phyloP scores from a whole-genome alignment of 73 alveolate genomes.

The Tetrahymena thermophila region DNA sequence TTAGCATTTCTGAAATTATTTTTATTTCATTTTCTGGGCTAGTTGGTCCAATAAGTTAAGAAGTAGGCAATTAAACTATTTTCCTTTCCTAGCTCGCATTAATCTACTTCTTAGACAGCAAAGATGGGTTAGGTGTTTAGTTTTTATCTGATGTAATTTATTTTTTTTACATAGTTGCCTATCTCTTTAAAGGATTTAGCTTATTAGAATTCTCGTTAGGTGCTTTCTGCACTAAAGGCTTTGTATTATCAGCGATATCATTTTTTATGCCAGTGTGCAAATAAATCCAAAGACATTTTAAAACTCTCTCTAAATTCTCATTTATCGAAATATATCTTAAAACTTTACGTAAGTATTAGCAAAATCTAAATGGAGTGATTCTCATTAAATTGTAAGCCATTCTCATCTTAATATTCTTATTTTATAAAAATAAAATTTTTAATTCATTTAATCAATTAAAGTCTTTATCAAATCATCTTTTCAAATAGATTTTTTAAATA shows the following conservation, averaged over 20 bases:
- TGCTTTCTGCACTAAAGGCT: background rate
- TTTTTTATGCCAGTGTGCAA: constrained; percentile 3
- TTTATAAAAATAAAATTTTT: background rate
- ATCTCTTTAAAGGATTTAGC: background rate
- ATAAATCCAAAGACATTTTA: constrained; percentile 21
- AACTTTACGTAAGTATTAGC: constrained; percentile 29
- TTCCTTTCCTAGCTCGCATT: background rate
- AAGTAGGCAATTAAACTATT: background rate
- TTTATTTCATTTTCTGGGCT: background rate
- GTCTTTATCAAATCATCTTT: background rate
- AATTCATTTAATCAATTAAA: background rate
- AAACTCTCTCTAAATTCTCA: constrained; percentile 18
- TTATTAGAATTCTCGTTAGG: background rate
- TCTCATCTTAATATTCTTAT: background rate
- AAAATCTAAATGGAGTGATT: constrained; percentile 30
- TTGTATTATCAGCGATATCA: constrained; percentile 7
- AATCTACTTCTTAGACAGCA: background rate
- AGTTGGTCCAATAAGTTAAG: background rate
- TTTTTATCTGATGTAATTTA: background rate
- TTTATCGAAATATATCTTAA: constrained; percentile 11
- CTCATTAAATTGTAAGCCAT: constrained; percentile 29
- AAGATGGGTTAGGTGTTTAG: background rate
- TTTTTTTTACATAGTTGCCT: background rate
- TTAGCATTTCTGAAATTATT: background rate
- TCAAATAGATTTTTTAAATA: background rate